phyloP scores from a whole-genome alignment of 768 basidiomycete species.

The Tubosaeta brunneosetosa region DNA sequence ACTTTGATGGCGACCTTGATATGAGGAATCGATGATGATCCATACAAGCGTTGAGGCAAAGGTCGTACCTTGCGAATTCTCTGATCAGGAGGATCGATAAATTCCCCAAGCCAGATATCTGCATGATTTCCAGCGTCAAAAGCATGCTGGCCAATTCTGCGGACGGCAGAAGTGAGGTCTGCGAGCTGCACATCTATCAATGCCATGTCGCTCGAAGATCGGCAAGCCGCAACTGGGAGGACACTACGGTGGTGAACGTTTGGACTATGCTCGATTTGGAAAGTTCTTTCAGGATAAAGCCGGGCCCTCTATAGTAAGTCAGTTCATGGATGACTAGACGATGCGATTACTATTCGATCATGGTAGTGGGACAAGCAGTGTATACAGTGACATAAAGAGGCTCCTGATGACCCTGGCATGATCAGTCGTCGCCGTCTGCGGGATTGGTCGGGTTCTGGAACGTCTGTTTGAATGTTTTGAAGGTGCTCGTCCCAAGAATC shows the following conservation, averaged over 20 bases:
- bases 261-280: too few relatives aligned
- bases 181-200: conserved; percentile 17
- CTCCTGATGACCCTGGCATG: background rate
- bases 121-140: conserved; percentile 19
- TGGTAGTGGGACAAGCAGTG: too few relatives aligned
- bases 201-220: conserved; percentile 10
- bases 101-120: conserved; percentile 22
- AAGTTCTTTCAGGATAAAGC: too few relatives aligned
- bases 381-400: too few relatives aligned
- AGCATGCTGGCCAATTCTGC: conserved; percentile 13
- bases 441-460: conserved; percentile 24
- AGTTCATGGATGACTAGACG: too few relatives aligned
- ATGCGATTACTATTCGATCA: too few relatives aligned
- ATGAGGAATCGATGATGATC: background rate
- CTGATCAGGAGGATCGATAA: conserved; percentile 8
- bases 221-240: background rate
- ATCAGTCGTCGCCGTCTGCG: background rate
- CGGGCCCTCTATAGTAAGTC: too few relatives aligned
- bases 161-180: conserved; percentile 16
- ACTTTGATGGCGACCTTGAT: conserved; percentile 27
- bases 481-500: conserved; percentile 51
- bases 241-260: too few relatives aligned
- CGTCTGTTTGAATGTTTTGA: conserved; percentile 35
- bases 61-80: conserved; percentile 5
- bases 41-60: background rate